Conservation (phyloP, 2,329 filamentous ascomycete species). For the Diaporthe eres region DNA sequence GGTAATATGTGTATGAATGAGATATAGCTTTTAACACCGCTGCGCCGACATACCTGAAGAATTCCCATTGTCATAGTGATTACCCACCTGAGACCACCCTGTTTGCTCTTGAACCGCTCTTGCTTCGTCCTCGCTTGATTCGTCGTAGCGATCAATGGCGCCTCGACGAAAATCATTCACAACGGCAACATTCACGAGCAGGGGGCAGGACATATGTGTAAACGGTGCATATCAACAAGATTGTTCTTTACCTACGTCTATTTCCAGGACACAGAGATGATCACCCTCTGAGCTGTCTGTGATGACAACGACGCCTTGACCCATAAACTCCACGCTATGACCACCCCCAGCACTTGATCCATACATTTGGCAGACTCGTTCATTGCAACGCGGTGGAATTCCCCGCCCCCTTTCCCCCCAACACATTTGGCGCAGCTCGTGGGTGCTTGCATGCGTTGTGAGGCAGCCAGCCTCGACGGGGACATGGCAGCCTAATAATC, state of each 20-base stretch:
- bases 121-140: neutral
- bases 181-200: neutral
- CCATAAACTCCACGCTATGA: constrained; percentile 35
- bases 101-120: too few relatives aligned
- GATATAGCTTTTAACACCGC: neutral
- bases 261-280: constrained; percentile 2
- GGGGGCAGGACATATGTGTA: neutral
- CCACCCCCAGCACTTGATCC: neutral
- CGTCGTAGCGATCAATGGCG: neutral
- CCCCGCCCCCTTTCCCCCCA: neutral
- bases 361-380: neutral
- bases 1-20: neutral
- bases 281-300: neutral
- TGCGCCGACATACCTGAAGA: neutral
- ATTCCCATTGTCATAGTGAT: too few relatives aligned
- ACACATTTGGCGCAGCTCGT: neutral
- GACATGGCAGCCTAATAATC: neutral
- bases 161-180: too few relatives aligned
- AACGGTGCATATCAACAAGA: neutral
- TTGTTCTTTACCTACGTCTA: neutral
- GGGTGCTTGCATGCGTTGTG: neutral
- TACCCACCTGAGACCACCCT: neutral
- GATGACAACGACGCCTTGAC: neutral
- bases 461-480: neutral
- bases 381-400: neutral